Evolutionary conservation across 2,329 filamentous ascomycete species (phyloP), one percentile per base, ranked within the genome.

Genomic region (Trichoderma brevicompactum): DNA sequence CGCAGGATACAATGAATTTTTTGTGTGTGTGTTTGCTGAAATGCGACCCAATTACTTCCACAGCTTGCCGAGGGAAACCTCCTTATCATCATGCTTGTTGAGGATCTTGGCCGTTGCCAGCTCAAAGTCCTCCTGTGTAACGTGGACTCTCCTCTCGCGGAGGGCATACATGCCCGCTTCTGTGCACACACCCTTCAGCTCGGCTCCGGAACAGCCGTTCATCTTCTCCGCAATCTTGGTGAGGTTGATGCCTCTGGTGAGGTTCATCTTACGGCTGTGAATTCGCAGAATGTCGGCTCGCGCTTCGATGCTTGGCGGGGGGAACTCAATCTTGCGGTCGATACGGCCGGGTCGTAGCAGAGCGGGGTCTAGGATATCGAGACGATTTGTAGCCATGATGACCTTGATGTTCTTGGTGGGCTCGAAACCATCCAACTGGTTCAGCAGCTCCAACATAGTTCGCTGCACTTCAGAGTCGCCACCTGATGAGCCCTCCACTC

Each of bases 331-430:
- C 85, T 98, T 98, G 74, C 95, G 87, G 83, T 99, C 95, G 78
- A 99, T 98, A 74, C 95, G 92, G 60, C 95, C 95, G n/a, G 95
- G 95, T 72, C 95, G 90, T 71, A 99, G 85, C 50, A 99, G 86
- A 1, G 95, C 95, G 2, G 95, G 95, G 77, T 99, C 95, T 53
- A 99, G 87, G 69, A 99, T 98, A 74, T 99, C 95, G 69, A 99
- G 87, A 77, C 95, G 92, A 80, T 99, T 99, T 55, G 95, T 99
- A 63, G 95, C 95, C 94, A 99, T 99, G 81, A 99, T 96, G 78
- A 99, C 92, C 81, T 99, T 99, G 88, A 99, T 99, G 81, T 98
- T 98, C 84, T 99, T 99, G 53, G 94, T 98, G 6, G 95, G 95
- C 80, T 98, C 95, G 79, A 99, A 99, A 58, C 95, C 95, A 76